A percentile compares a stretch with the other conserved stretches of the same genome.
These are phyloP conservation scores for Aureococcus anophagefferens DNA, from an alignment of 108 stramenopile species.

Conservation along the genomic window DNA sequence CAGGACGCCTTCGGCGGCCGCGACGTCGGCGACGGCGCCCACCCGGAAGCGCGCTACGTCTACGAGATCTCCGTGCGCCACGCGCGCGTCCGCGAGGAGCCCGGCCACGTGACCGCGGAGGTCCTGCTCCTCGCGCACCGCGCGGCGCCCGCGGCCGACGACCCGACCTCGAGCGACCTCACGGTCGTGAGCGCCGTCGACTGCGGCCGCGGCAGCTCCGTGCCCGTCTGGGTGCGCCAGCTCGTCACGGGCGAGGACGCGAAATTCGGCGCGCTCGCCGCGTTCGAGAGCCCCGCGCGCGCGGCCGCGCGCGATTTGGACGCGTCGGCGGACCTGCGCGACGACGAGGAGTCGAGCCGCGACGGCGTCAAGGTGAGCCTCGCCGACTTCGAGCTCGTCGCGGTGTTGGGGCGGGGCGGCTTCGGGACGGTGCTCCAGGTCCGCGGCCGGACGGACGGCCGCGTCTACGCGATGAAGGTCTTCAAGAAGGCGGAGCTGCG, in stretches of 20 bases:
- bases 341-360: background rate
- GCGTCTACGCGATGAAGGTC: constrained; percentile 41
- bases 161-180: background rate
- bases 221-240: too few species aligned
- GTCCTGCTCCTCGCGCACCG: constrained; percentile 15
- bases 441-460: constrained; percentile 6
- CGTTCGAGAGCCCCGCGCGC: background rate
- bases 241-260: too few species aligned
- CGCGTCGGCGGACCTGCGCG: background rate
- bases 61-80: constrained; percentile 25
- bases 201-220: too few species aligned
- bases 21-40: constrained; percentile 11
- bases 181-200: constrained; percentile 5
- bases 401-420: constrained; percentile 37
- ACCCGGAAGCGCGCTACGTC: constrained; percentile 16
- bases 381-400: constrained; percentile 27
- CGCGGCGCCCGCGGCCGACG: constrained; percentile 9
- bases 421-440: constrained; percentile 48
- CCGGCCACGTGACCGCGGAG: constrained; percentile 19
- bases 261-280: too few species aligned
- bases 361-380: constrained; percentile 16
- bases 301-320: constrained; percentile 2
- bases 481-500: constrained; percentile 34
- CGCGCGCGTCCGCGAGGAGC: constrained; percentile 10
- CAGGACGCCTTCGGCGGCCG: constrained; percentile 24